Evolutionary conservation across 768 basidiomycete genomes (phyloP), one percentile per base, ranked within the genome.

Genomic region (Russula sp.): DNA sequence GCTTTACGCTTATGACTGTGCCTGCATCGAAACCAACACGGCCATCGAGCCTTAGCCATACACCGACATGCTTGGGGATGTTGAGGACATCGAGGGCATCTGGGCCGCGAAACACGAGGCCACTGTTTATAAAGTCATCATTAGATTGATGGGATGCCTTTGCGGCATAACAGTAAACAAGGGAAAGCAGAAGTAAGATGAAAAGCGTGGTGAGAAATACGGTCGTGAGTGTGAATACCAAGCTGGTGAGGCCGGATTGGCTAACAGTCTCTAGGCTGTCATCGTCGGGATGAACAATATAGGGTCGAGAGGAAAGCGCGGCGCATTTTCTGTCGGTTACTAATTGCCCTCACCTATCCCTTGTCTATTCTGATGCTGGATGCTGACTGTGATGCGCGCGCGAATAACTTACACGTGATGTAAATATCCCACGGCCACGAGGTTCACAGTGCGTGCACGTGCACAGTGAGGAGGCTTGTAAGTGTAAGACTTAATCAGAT

Each of bases 1-100:
- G 74, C 58, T 82, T 82, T 13, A 88, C 79, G 0, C 82, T 86
- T 14, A 88, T 74, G 20, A 84, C 75, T 9, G 77, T 71, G 2
- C 86, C 87, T 7, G 85, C 88, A 70, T 91, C 83, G n/a, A 91
- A 64, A 0, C 89, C 89, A 16, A 88, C 70, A 53, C 79, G 75
- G 4, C 79, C 85, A 18, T 80, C 74, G 6, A 90, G 75, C 45
- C 75, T 76, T 39, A 91, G 63, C 84, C 84, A 85, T 34, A 90
- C 69, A 3, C 77, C 84, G 10, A 82, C 85, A 6, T 80, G 77
- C 20, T 70, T 68, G 16, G 88, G 86, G 59, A 84, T 76, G 63
- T 85, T 86, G 57, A 87, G 73, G 2, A 91, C 78, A 62, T 86
- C 77, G 48, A 91, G 73, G 31, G 77, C 74, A 67, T 85, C 81